Percentiles rank a stretch among this genome's conserved stretches.
Conservation (phyloP, 768 basidiomycete genomes). For the Leccinum rimulosum region DNA sequence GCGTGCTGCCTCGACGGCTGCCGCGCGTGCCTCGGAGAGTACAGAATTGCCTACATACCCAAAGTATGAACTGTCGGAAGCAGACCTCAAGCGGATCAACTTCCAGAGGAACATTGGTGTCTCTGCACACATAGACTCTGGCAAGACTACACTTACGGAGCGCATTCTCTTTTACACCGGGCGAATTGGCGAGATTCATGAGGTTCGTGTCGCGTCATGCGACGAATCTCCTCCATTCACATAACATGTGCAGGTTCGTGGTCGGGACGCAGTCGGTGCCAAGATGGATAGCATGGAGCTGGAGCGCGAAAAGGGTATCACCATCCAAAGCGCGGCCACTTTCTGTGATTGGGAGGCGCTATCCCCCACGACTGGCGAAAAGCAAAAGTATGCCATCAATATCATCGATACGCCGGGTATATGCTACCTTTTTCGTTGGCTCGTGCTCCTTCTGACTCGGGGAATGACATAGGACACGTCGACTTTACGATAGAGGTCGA, state of each 20-base stretch:
- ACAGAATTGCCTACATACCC: slow-evolving; percentile 26
- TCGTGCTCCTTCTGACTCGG: neutral
- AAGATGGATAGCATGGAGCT: slow-evolving; percentile 99
- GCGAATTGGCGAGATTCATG: slow-evolving; percentile 92
- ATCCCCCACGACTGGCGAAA: slow-evolving; percentile 55
- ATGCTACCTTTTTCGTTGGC: neutral
- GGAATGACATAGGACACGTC: slow-evolving; percentile 74
- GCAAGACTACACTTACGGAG: slow-evolving; percentile 97
- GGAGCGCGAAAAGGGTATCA: slow-evolving; percentile 98
- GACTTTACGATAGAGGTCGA: slow-evolving; percentile 99
- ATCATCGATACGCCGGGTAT: slow-evolving; percentile 97
- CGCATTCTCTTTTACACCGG: slow-evolving; percentile 96
- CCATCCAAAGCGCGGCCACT: slow-evolving; percentile 97
- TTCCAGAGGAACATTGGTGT: slow-evolving; percentile 96
- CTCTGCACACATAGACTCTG: slow-evolving; percentile 93
- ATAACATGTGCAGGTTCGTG: slow-evolving; percentile 62
- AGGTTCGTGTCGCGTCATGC: slow-evolving; percentile 51
- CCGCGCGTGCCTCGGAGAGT: slow-evolving; percentile 19
- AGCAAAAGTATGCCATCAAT: slow-evolving; percentile 89
- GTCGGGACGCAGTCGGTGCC: slow-evolving; percentile 92
- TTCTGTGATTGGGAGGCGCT: slow-evolving; percentile 94
- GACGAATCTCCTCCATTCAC: neutral
- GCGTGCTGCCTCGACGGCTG: slow-evolving; percentile 46
- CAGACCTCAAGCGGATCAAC: slow-evolving; percentile 62
- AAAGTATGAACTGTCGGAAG: slow-evolving; percentile 52